These are phyloP conservation scores for Neurospora discreta DNA, from an alignment of 495 filamentous ascomycete species.

Conservation along the genomic window DNA sequence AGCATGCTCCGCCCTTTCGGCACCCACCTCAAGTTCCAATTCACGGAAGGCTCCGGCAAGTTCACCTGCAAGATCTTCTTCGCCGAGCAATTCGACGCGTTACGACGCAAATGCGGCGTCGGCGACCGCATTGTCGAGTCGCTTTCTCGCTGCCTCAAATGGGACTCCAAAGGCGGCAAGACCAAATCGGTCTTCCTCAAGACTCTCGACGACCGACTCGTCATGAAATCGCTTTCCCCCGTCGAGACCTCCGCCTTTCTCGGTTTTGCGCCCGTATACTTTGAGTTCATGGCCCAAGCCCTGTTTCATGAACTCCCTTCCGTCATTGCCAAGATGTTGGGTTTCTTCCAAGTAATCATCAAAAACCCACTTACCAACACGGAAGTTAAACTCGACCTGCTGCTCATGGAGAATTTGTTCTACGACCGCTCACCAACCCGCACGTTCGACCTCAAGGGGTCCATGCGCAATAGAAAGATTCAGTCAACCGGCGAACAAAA, in stretches of 20 bases:
- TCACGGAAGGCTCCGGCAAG: slow-evolving; percentile 77
- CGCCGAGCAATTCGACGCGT: slow-evolving; percentile 92
- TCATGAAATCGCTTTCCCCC: slow-evolving; percentile 65
- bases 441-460: slow-evolving; percentile 97
- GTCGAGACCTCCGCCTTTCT: slow-evolving; percentile 91
- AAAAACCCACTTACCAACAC: slow-evolving; percentile 85
- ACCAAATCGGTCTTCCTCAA: slow-evolving; percentile 98
- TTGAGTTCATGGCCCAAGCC: slow-evolving; percentile 90
- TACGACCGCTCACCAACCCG: slow-evolving; percentile 85
- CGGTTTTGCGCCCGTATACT: slow-evolving; percentile 91
- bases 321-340: slow-evolving; percentile 98
- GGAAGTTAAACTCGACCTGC: slow-evolving; percentile 88
- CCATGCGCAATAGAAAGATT: slow-evolving; percentile 95
- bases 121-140: slow-evolving; percentile 91
- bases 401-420: slow-evolving; percentile 98
- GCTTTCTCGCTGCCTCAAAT: slow-evolving; percentile 87
- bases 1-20: slow-evolving; percentile 71
- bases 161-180: slow-evolving; percentile 97
- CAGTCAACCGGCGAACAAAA: slow-evolving; percentile 89
- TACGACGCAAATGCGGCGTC: slow-evolving; percentile 85
- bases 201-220: slow-evolving; percentile 87
- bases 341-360: slow-evolving; percentile 94
- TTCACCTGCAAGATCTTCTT: slow-evolving; percentile 98
- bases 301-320: slow-evolving; percentile 94
- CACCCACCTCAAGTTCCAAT: slow-evolving; percentile 90